Conservation (phyloP, 345 rosid genomes). For the Linum lewisii region DNA sequence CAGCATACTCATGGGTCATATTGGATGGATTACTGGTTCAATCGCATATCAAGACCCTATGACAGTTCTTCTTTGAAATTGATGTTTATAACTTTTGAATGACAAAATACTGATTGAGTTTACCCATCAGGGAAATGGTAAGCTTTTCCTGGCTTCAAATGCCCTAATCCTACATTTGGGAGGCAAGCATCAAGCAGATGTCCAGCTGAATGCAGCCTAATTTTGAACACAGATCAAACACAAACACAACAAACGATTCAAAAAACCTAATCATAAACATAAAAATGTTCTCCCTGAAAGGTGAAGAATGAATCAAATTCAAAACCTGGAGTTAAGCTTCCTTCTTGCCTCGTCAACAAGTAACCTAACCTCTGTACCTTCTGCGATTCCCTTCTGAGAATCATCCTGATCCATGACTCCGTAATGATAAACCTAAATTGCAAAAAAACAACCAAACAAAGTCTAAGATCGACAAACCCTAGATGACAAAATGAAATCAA, state of each 20-base stretch:
- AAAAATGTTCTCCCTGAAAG: too few species aligned
- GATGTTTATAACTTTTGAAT: neutral
- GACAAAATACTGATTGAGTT: neutral
- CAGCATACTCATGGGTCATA: too few species aligned
- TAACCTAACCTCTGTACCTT: constrained; percentile 41
- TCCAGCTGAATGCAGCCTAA: constrained; percentile 84
- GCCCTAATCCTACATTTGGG: constrained; percentile 54
- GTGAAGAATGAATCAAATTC: neutral
- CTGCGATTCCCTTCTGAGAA: constrained; percentile 23
- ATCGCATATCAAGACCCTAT: too few species aligned
- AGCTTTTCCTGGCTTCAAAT: constrained; percentile 68
- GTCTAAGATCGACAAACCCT: neutral
- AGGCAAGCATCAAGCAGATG: constrained; percentile 65
- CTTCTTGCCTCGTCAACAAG: constrained; percentile 59
- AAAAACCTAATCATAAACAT: too few species aligned
- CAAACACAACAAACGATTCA: too few species aligned
- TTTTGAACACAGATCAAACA: neutral
- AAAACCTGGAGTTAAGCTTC: constrained; percentile 73
- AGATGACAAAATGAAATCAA: neutral
- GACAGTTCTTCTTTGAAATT: too few species aligned
- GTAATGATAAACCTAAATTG: constrained; percentile 62
- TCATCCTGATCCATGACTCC: constrained; percentile 40
- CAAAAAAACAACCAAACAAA: neutral
- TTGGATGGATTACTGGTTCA: too few species aligned
- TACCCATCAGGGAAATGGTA: constrained; percentile 91